Percentiles rank a stretch among this genome's conserved stretches.
phyloP scores from a whole-genome alignment of 257 asterid genomes.

The Rehmannia glutinosa region DNA sequence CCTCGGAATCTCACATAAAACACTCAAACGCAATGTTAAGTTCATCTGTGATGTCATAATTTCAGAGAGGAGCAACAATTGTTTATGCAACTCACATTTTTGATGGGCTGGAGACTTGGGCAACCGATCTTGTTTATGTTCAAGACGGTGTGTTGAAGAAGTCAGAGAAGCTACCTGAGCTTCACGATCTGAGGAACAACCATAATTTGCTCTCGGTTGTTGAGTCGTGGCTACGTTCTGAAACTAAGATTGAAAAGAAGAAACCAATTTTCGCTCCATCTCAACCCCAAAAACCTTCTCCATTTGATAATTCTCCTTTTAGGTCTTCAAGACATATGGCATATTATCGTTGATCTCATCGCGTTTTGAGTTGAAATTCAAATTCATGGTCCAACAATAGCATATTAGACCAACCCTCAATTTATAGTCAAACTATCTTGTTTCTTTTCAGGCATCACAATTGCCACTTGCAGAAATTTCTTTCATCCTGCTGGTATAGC shows the following conservation, averaged over 20 bases:
- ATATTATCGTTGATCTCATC: constrained; percentile 54
- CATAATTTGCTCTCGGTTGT: constrained; percentile 81
- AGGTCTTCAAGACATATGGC: constrained; percentile 93
- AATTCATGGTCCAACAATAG: not conserved
- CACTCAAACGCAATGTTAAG: not conserved
- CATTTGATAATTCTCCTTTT: constrained; percentile 68
- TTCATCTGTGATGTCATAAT: not conserved
- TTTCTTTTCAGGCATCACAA: not conserved
- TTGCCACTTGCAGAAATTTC: too few relatives aligned
- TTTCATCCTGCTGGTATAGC: not conserved
- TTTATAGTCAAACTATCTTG: not conserved
- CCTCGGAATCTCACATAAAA: not conserved
- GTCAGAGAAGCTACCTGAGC: constrained; percentile 62
- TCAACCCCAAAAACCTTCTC: constrained; percentile 48
- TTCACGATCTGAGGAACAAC: constrained; percentile 53
- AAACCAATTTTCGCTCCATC: constrained; percentile 30
- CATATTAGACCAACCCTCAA: not conserved
- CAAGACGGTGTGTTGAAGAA: constrained; percentile 80
- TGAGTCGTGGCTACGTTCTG: constrained; percentile 81
- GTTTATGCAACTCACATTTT: constrained; percentile 94
- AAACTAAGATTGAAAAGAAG: constrained; percentile 74
- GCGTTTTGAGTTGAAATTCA: not conserved
- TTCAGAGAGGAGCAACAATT: constrained; percentile 90
- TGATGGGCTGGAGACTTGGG: constrained; percentile 97
- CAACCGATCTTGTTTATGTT: constrained; percentile 80